Evolutionary conservation across 106 monocot species (phyloP).

Genomic region (Agapanthus africanus): DNA sequence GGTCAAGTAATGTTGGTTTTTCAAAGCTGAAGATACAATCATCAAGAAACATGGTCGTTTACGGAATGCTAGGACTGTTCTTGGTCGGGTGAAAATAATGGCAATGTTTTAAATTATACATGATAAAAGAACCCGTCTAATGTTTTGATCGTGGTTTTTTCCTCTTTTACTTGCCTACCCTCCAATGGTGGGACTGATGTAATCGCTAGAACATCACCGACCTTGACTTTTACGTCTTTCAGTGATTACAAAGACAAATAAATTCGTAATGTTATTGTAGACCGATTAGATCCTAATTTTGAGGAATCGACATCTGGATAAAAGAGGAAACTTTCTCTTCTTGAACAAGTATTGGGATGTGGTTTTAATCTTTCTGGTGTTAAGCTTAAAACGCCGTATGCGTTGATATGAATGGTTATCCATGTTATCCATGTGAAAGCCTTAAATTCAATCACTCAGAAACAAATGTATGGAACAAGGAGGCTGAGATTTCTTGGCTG

Average conservation of each 20-base stretch:
- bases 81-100: slow-evolving; percentile 25
- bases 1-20: slow-evolving; percentile 31
- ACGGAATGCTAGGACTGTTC: slow-evolving; percentile 20
- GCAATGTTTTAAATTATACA: slow-evolving; percentile 22
- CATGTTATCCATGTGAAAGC: slow-evolving; percentile 39
- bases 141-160: slow-evolving; percentile 21
- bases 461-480: slow-evolving; percentile 62
- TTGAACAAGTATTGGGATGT: slow-evolving; percentile 51
- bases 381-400: slow-evolving; percentile 41
- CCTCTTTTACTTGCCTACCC: slow-evolving; percentile 28
- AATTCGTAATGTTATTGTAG: neutral
- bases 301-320: neutral
- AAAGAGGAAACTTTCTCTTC: slow-evolving; percentile 11
- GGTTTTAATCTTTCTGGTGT: slow-evolving; percentile 40
- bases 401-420: slow-evolving; percentile 27
- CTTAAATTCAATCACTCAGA: slow-evolving; percentile 23
- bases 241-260: neutral
- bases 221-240: too few relatives aligned
- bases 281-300: neutral
- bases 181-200: neutral
- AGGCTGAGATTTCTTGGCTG: slow-evolving; percentile 72
- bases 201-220: neutral
- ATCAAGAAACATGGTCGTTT: too few relatives aligned
- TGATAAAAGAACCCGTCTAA: slow-evolving; percentile 15
- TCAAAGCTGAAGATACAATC: slow-evolving; percentile 28